Percentiles rank a stretch among this genome's conserved stretches.
These are phyloP conservation scores for Waltergamsia citrina DNA, from an alignment of 2,329 filamentous ascomycete species.

Conservation along the genomic window DNA sequence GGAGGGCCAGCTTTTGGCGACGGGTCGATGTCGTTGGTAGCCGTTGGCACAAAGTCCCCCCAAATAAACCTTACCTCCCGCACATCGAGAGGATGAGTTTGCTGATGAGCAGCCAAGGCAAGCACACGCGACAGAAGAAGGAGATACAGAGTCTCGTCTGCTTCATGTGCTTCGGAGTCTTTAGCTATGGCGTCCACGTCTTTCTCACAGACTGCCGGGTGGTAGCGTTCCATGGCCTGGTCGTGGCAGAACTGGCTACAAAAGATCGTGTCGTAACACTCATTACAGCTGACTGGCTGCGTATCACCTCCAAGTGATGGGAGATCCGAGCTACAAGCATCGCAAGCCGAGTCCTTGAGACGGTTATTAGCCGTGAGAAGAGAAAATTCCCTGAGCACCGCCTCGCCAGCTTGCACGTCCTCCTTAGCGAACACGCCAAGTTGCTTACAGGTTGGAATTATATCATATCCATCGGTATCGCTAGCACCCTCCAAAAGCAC, in stretches of 20 bases:
- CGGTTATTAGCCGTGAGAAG: conserved; percentile 84
- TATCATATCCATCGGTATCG: conserved; percentile 35
- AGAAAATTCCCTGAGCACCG: conserved; percentile 72
- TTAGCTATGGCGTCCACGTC: conserved; percentile 58
- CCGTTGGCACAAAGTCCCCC: conserved; percentile 52
- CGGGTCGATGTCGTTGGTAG: conserved; percentile 42
- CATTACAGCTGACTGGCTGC: conserved; percentile 42
- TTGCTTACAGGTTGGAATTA: conserved; percentile 57
- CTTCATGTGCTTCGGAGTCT: conserved; percentile 49
- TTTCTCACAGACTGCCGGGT: conserved; percentile 56
- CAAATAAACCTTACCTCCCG: conserved; percentile 58
- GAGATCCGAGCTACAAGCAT: conserved; percentile 73
- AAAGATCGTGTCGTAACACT: conserved; percentile 58
- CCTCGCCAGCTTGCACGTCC: conserved; percentile 67
- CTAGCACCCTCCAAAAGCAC: conserved; percentile 51
- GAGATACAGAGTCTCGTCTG: conserved; percentile 52
- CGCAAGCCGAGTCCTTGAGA: conserved; percentile 77
- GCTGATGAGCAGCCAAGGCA: conserved; percentile 53
- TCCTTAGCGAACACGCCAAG: conserved; percentile 84
- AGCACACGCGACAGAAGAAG: conserved; percentile 52
- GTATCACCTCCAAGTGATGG: conserved; percentile 45
- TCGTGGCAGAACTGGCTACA: conserved; percentile 51
- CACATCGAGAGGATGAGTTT: conserved; percentile 53
- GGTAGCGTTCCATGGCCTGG: conserved; percentile 49
- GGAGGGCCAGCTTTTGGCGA: conserved; percentile 46